Evolutionary conservation across 192 early-diverging fungal species (phyloP).

Genomic region (Oehlia diaphana): DNA sequence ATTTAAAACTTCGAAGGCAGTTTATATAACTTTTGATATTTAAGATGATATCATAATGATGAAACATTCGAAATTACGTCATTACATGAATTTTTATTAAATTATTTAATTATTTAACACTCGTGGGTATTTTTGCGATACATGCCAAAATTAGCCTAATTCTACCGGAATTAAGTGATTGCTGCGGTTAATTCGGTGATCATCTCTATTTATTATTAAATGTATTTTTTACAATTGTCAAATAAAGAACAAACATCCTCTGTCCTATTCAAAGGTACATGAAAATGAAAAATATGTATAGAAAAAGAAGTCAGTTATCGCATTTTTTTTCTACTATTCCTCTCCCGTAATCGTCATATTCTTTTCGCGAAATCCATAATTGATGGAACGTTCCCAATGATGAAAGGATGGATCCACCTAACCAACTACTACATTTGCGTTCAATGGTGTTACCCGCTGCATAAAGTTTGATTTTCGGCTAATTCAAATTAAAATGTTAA

Average conservation of each 20-base stretch:
- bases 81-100: too few species aligned
- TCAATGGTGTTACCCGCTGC: conserved; percentile 77
- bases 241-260: too few species aligned
- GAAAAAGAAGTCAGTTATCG: conserved; percentile 30
- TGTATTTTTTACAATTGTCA: too few species aligned
- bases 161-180: too few species aligned
- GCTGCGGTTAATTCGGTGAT: neutral
- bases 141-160: too few species aligned
- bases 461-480: conserved; percentile 72
- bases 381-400: conserved; percentile 98
- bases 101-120: too few species aligned
- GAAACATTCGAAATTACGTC: too few species aligned
- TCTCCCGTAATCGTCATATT: conserved; percentile 90
- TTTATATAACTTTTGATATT: neutral
- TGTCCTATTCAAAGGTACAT: too few species aligned
- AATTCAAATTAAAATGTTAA: conserved; percentile 3
- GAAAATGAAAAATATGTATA: too few species aligned
- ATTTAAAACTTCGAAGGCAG: neutral
- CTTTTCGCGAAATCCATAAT: conserved; percentile 95
- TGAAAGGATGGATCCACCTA: conserved; percentile 94
- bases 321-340: conserved; percentile 87
- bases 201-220: too few species aligned
- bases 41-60: too few species aligned
- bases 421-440: conserved; percentile 92
- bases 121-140: too few species aligned